A percentile compares a stretch with the other conserved stretches of the same genome.
Conservation (phyloP, 177 flowering plant species). For the Vitis hybrid region DNA sequence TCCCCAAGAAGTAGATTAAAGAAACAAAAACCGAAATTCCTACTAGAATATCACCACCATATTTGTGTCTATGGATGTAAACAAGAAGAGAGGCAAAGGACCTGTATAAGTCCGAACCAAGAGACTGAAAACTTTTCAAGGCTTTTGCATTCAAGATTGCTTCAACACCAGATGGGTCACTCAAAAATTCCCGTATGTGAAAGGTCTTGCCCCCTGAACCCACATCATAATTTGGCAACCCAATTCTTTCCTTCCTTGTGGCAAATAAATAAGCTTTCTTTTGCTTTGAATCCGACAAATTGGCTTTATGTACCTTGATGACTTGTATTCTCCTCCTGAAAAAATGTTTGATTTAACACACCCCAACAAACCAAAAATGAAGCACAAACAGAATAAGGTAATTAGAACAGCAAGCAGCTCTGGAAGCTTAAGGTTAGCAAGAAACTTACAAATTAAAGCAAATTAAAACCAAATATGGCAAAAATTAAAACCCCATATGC, state of each 20-base stretch:
- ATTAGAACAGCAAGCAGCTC: too few relatives aligned
- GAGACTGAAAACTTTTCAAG: slow-evolving; percentile 42
- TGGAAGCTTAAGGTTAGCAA: too few relatives aligned
- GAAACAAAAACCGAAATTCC: neutral
- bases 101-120: slow-evolving; percentile 68
- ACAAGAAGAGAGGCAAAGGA: slow-evolving; percentile 2
- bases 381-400: neutral
- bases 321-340: slow-evolving; percentile 30
- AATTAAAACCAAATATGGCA: too few relatives aligned
- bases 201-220: slow-evolving; percentile 20
- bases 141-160: slow-evolving; percentile 59
- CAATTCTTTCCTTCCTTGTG: slow-evolving; percentile 44
- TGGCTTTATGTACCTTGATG: slow-evolving; percentile 23
- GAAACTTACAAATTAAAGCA: too few relatives aligned
- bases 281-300: slow-evolving; percentile 21
- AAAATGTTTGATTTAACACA: neutral
- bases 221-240: slow-evolving; percentile 42
- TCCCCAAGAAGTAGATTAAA: neutral
- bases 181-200: slow-evolving; percentile 55
- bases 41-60: neutral
- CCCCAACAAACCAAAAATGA: neutral
- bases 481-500: too few relatives aligned
- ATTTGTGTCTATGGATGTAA: neutral
- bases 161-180: slow-evolving; percentile 65
- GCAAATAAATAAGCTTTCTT: slow-evolving; percentile 61